Conservation (phyloP, 169 alveolate genomes). For the Ichthyophthirius multifiliis region DNA sequence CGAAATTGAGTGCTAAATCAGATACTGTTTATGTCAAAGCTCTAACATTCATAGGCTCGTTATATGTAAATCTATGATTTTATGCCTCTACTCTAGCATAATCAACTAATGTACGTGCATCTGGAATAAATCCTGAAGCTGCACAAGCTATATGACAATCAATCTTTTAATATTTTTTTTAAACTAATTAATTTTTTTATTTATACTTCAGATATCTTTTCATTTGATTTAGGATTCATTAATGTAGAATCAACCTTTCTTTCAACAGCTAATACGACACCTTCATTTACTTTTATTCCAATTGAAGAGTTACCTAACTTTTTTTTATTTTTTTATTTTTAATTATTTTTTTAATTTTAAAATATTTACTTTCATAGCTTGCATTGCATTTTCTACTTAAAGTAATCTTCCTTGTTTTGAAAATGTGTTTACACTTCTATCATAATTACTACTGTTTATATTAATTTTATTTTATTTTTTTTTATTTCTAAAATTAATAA, state of each 20-base stretch:
- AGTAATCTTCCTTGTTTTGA: constrained; percentile 98
- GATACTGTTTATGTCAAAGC: constrained; percentile 82
- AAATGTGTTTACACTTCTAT: constrained; percentile 98
- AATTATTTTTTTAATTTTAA: not conserved
- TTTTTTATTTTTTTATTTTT: not conserved
- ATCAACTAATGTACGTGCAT: constrained; percentile 97
- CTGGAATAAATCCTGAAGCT: constrained; percentile 97
- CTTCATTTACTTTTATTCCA: constrained; percentile 95
- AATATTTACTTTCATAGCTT: constrained; percentile 90
- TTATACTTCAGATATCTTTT: constrained; percentile 89
- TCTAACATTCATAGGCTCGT: constrained; percentile 92
- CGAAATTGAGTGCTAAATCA: constrained; percentile 96
- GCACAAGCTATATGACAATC: constrained; percentile 97
- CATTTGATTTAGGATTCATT: constrained; percentile 91
- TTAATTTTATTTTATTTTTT: constrained; percentile 44
- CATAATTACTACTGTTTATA: constrained; percentile 94
- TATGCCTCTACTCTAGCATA: constrained; percentile 98
- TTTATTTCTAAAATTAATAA: too few species aligned
- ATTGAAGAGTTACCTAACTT: constrained; percentile 98
- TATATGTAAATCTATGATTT: constrained; percentile 94
- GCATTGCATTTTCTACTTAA: constrained; percentile 96
- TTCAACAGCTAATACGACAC: constrained; percentile 97
- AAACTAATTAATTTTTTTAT: not conserved
- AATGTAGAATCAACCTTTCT: constrained; percentile 89
- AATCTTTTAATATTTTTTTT: constrained; percentile 40